Evolutionary conservation across 176 grass and related monocot genomes (phyloP), one percentile per base, ranked within the genome.

Genomic region (Neostapfia colusana): DNA sequence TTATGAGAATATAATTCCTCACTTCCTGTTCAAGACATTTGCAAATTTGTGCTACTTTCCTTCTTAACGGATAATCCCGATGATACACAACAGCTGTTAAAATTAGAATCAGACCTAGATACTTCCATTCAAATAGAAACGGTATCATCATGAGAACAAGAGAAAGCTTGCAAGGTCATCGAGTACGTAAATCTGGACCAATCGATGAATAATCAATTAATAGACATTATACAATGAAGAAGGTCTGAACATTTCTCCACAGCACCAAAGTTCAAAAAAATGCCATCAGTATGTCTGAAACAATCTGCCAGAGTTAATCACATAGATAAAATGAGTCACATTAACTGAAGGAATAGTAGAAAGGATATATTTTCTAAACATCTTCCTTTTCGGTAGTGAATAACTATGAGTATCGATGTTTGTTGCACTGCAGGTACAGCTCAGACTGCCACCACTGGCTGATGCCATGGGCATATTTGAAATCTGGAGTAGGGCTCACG

Each of bases 381-480:
- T 72, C 2, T 74, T 64, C 56, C 62, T 56, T 82, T 58, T 14
- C 17, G 65, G 68, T 34, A 40, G 23, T 23, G 16, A 28, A 53
- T 10, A 62, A 69, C 81, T 83, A 92, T 25, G 49, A 76, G 64
- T 95, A 95, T 38, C 82, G 82, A 76, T 90, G 79, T 81, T 90
- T 72, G 41, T 75, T 92, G 81, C 76, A 85, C 50, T 84, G 82
- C 87, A 95, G 82, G 64, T 86, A 68, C 58, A 87, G 45, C 56
- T 92, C 87, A 62, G 82, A 49, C 68, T 83, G 87, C 95, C 95
- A 99, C 95, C 95, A 99, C 27, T 99, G 95, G 62, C 90, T 82
- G 82, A 99, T 86, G 36, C 89, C 87, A 88, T 99, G 95, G 64
- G 95, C 95, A 13, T 81, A 86, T 85, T 79, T 88, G 80, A 95